Evolutionary conservation across 179 eudicot species (phyloP), one percentile per base, ranked within the genome.

Genomic region (Spinacia oleracea): DNA sequence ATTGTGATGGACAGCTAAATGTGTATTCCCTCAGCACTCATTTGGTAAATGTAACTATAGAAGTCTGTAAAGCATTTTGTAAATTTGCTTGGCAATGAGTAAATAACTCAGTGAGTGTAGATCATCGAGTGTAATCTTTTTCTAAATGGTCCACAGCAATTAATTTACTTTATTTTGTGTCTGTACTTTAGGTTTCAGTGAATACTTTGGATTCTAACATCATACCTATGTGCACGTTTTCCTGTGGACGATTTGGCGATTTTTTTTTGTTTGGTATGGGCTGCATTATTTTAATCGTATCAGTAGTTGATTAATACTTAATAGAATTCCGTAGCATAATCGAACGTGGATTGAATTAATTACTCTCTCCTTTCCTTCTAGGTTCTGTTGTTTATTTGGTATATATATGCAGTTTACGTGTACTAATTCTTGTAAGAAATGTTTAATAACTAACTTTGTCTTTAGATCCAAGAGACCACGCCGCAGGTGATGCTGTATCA

Each of bases 381-480:
- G 66, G 31, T 21, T 48, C 50, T 21, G 6, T 32, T 66, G 27
- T 59, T 74, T 55, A 67, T 62, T 35, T 74, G 34, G 0, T 40
- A 6, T 40, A 1, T 40, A 6, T 40, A 50, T 70, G 72, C 45
- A 62, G 48, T 45, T 72, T 63, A 16, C 20, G 34, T 55, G 60
- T 62, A 35, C 20, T 0, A 3, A 38, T 43, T 63, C 21, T 29
- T 38, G 34, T n/a, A 5, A 14, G 23, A 51, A 38, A 35, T 78
- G 23, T 35, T 9, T 1, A 16, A 23, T 75, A 20, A 55, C 78
- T 67, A 14, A 66, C 18, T 43, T 38, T 66, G 58, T 21, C 34
- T 72, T n/a, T 34, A 56, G 42, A 53, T 78, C 76, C 72, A 78
- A 69, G 73, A 82, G 82, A 75, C 9, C 81, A 78, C 66, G 81